A percentile compares a stretch with the other conserved stretches of the same genome.
phyloP scores from a whole-genome alignment of 192 early-diverging fungal species.

The Mortierella antarctica region DNA sequence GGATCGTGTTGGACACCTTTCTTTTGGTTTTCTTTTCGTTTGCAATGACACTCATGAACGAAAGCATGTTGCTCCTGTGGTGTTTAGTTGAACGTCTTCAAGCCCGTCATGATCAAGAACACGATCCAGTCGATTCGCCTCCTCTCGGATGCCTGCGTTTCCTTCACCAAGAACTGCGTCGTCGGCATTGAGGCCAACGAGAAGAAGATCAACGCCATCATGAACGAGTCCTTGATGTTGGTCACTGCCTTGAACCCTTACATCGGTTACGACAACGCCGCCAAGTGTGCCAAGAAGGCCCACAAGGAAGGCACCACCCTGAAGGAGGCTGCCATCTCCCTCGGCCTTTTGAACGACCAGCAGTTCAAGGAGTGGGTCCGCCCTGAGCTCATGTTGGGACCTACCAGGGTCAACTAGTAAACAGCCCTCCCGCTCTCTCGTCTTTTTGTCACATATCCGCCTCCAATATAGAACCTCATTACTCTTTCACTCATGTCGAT shows the following conservation, averaged over 20 bases:
- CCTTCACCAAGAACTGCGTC: slow-evolving; percentile 98
- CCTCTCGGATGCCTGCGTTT: slow-evolving; percentile 83
- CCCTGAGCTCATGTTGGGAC: slow-evolving; percentile 90
- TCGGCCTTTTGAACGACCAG: slow-evolving; percentile 87
- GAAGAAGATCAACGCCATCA: slow-evolving; percentile 85
- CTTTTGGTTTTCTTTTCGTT: slow-evolving; percentile 6
- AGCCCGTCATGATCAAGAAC: slow-evolving; percentile 99
- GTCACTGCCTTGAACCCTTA: slow-evolving; percentile 99
- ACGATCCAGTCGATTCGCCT: slow-evolving; percentile 94
- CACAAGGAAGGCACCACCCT: slow-evolving; percentile 87
- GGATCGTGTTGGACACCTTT: slow-evolving; percentile 1
- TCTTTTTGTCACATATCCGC: slow-evolving; percentile 13
- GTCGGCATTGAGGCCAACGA: slow-evolving; percentile 95
- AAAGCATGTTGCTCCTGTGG: too few species aligned
- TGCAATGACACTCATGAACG: too few species aligned
- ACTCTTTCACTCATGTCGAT: background rate
- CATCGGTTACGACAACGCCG: slow-evolving; percentile 88
- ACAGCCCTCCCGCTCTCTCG: slow-evolving; percentile 1
- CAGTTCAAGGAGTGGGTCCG: slow-evolving; percentile 97
- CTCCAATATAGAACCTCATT: slow-evolving; percentile 10
- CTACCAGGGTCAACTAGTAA: slow-evolving; percentile 49
- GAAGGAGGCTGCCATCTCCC: slow-evolving; percentile 92
- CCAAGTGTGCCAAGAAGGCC: slow-evolving; percentile 97
- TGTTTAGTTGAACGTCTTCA: slow-evolving; percentile 95
- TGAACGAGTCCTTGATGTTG: slow-evolving; percentile 96